phyloP scores from a whole-genome alignment of 495 filamentous ascomycete species.

The Penicillium cosmopolitanum region DNA sequence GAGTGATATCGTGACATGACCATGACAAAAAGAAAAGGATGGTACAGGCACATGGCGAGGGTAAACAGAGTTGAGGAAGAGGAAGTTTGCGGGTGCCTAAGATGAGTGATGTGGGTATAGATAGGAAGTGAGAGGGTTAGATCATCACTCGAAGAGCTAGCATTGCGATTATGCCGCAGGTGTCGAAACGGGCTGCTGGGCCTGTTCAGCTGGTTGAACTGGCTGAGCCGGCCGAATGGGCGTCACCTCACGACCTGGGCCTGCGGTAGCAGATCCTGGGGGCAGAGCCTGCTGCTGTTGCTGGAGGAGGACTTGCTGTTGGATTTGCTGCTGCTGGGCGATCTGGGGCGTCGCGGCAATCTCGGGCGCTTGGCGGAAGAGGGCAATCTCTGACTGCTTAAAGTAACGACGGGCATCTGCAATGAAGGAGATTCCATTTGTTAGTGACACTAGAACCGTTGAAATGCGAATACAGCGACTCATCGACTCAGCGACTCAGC shows the following conservation, averaged over 20 bases:
- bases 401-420: conserved; percentile 95
- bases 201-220: conserved; percentile 18
- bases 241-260: conserved; percentile 40
- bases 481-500: no score
- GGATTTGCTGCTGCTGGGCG: conserved; percentile 50
- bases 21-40: conserved; percentile 13
- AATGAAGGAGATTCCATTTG: conserved; percentile 4
- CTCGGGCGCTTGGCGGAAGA: conserved; percentile 91
- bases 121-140: conserved; percentile 5
- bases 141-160: conserved; percentile 5
- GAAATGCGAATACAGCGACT: neutral
- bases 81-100: conserved; percentile 3
- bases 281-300: conserved; percentile 45
- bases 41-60: conserved; percentile 11
- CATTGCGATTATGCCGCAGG: conserved; percentile 34
- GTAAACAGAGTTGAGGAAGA: conserved; percentile 9
- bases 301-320: conserved; percentile 44
- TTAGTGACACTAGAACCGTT: conserved; percentile 2
- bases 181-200: conserved; percentile 28
- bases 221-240: conserved; percentile 21
- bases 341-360: conserved; percentile 50
- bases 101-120: conserved; percentile 15
- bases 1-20: conserved; percentile 25
- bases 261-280: conserved; percentile 45
- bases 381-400: conserved; percentile 98